Evolutionary conservation across 2,329 filamentous ascomycete genomes (phyloP).

Genomic region (Colletotrichum sp.): DNA sequence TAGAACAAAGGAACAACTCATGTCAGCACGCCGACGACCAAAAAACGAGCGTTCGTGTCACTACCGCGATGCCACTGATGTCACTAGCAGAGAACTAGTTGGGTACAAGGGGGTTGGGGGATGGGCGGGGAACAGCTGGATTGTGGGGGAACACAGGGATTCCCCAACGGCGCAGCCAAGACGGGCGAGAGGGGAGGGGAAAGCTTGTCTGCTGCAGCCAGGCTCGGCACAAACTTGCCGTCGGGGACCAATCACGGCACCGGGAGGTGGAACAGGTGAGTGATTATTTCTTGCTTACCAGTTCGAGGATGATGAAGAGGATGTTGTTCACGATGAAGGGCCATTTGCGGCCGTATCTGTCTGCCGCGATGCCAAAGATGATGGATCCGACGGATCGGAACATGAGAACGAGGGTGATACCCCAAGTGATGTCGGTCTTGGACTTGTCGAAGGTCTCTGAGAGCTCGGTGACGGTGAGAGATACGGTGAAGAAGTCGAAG

Average conservation of each 20-base stretch:
- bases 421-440: conserved; percentile 67
- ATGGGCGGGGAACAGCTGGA: background rate
- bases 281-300: conserved; percentile 52
- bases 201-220: conserved; percentile 15
- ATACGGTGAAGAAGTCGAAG: conserved; percentile 72
- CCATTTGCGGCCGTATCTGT: conserved; percentile 69
- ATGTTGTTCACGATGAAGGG: conserved; percentile 79
- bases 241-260: background rate
- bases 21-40: conserved; percentile 1
- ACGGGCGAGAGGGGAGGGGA: background rate
- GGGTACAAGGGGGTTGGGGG: background rate
- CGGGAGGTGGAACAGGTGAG: background rate
- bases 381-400: conserved; percentile 62
- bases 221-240: conserved; percentile 9
- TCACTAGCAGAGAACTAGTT: background rate
- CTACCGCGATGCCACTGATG: background rate
- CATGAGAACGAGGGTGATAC: conserved; percentile 68
- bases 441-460: conserved; percentile 56
- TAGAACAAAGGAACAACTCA: conserved; percentile 25
- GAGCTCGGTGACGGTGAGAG: conserved; percentile 61
- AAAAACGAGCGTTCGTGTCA: background rate
- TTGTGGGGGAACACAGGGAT: conserved; percentile 10
- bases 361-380: conserved; percentile 58
- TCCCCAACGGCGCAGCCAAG: conserved; percentile 16
- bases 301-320: conserved; percentile 73